Percentiles rank a stretch among this genome's conserved stretches.
phyloP scores from a whole-genome alignment of 2,329 filamentous ascomycete genomes.

The Trichoderma gracile region DNA sequence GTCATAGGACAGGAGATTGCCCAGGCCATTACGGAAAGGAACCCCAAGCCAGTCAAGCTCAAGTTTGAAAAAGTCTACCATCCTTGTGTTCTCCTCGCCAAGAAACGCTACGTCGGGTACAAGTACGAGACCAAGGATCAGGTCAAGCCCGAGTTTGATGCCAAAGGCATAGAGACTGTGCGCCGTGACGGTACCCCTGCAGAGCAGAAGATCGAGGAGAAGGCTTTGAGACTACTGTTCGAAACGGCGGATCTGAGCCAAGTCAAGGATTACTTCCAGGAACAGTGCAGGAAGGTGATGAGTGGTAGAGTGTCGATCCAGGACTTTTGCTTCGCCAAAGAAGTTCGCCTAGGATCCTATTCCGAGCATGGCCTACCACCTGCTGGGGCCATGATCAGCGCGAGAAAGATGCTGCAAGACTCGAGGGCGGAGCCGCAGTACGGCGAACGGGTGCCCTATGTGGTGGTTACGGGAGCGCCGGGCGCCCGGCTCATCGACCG shows the following conservation, averaged over 20 bases:
- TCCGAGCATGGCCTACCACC: conserved; percentile 73
- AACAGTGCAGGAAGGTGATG: conserved; percentile 91
- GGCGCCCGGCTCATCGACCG: conserved; percentile 84
- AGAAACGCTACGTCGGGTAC: conserved; percentile 97
- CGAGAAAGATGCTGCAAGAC: conserved; percentile 82
- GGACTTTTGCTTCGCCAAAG: conserved; percentile 93
- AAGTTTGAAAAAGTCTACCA: conserved; percentile 99
- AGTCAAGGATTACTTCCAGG: conserved; percentile 87
- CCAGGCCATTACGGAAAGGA: conserved; percentile 80
- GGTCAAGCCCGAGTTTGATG: conserved; percentile 83
- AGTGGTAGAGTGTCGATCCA: conserved; percentile 82
- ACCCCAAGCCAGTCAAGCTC: conserved; percentile 88
- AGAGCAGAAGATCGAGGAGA: conserved; percentile 96
- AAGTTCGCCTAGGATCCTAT: conserved; percentile 89
- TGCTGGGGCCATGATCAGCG: conserved; percentile 84
- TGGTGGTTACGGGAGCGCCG: conserved; percentile 85
- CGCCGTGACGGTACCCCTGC: conserved; percentile 91
- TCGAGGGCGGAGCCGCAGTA: conserved; percentile 88
- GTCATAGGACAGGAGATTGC: conserved; percentile 91
- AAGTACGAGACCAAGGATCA: conserved; percentile 85
- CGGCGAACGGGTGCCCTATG: conserved; percentile 91
- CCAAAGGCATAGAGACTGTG: conserved; percentile 97
- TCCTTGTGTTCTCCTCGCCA: conserved; percentile 88
- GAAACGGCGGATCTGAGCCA: conserved; percentile 84
- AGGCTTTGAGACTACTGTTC: conserved; percentile 84